These are phyloP conservation scores for Mycena maculata DNA, from an alignment of 768 basidiomycete species.

Conservation along the genomic window DNA sequence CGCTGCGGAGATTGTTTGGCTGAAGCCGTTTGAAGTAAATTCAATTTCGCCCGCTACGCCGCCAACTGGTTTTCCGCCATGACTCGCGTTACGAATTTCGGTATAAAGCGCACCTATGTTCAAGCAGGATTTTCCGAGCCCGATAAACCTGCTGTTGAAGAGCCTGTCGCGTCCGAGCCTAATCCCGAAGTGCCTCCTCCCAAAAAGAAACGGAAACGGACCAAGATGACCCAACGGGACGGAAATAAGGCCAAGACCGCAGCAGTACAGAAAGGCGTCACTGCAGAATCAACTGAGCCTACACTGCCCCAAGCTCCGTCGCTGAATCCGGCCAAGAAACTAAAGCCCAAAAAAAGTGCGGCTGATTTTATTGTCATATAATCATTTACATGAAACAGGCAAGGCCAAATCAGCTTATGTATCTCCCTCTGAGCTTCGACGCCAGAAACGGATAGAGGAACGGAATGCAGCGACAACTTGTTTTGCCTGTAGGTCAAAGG, in stretches of 20 bases:
- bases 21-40: neutral
- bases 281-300: conserved; percentile 36
- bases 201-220: conserved; percentile 72
- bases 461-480: conserved; percentile 73
- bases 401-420: conserved; percentile 33
- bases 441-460: conserved; percentile 71
- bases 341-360: conserved; percentile 26
- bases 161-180: conserved; percentile 12
- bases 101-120: conserved; percentile 77
- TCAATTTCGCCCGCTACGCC: neutral
- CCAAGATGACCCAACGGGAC: conserved; percentile 58
- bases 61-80: conserved; percentile 54
- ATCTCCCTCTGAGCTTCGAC: conserved; percentile 65
- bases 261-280: neutral
- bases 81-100: conserved; percentile 82
- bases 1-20: too few relatives aligned
- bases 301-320: conserved; percentile 15
- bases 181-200: conserved; percentile 42
- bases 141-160: neutral
- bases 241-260: conserved; percentile 43
- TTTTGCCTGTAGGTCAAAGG: conserved; percentile 87
- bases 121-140: conserved; percentile 65
- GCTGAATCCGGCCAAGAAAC: neutral
- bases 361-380: conserved; percentile 23
- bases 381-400: conserved; percentile 26